Evolutionary conservation across 2,329 filamentous ascomycete species (phyloP), one percentile per base, ranked within the genome.

Genomic region (Eutypella sp.): DNA sequence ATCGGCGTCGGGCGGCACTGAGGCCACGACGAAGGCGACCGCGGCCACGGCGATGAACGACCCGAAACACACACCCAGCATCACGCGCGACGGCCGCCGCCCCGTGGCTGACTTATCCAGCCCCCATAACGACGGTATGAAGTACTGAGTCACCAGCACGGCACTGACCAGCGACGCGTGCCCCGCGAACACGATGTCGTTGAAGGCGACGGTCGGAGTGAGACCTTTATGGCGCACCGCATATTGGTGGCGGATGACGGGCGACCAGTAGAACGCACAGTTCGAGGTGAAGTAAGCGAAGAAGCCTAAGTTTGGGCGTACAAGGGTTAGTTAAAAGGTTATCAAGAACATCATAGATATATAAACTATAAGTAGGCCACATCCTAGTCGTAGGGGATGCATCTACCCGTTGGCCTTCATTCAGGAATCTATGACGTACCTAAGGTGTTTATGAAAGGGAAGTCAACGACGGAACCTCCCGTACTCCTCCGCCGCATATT

Each of bases 171-270:
- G 51, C 15, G 89, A 73, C 27, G 87, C 92, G 68, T 97, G 91
- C 3, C 81, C 72, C 15, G 91, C 90, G 64, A 97, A 97, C 13
- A 83, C 80, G 48, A 97, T 77, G 69, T 99, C 93, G 68, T 97
- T 97, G 68, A 89, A 80, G 45, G 86, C 82, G 24, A 96, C 91
- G 1, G 91, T 93, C 3, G 92, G 89, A 37, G 85, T 79, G 7
- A 88, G 82, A 4, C 84, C 82, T 39, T 78, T 67, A 66, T 97
- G 82, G 49, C 93, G 83, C 16, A 79, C 76, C 19, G 89, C 90
- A 71, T 99, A 99, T 64, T 97, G 88, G 29, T 71, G 66, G 44
- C 87, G 85, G 46, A 97, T 85, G 13, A 81, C 68, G 2, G 87
- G 76, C 16, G 89, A 95, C 67, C 82, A 95, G 55, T 92, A 82